phyloP scores from a whole-genome alignment of 2,329 filamentous ascomycete species.

The Fusarium chaquense region DNA sequence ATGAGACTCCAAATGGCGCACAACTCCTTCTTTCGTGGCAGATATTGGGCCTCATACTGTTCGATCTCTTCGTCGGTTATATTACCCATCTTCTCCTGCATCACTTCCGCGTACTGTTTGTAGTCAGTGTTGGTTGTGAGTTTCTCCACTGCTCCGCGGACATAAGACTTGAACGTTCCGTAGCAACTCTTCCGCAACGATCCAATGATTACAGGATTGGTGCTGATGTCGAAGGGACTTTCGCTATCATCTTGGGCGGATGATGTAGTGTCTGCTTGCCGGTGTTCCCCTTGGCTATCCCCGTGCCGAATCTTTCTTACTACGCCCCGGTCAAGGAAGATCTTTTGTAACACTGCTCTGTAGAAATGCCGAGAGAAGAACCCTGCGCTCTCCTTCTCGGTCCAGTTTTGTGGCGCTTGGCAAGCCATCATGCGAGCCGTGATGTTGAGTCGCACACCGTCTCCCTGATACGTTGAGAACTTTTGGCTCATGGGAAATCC shows the following conservation, averaged over 20 bases:
- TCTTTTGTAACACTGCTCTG: constrained; percentile 87
- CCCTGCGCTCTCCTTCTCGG: constrained; percentile 78
- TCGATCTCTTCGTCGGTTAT: constrained; percentile 82
- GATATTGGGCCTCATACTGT: constrained; percentile 75
- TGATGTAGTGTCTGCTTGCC: constrained; percentile 20
- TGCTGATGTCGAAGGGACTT: constrained; percentile 67
- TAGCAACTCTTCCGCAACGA: constrained; percentile 86
- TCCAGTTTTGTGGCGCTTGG: constrained; percentile 95
- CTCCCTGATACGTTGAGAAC: constrained; percentile 68
- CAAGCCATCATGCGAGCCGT: constrained; percentile 98
- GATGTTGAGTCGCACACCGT: constrained; percentile 88
- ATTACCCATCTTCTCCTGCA: constrained; percentile 72
- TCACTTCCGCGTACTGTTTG: constrained; percentile 68
- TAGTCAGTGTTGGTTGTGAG: constrained; percentile 70
- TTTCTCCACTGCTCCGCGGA: constrained; percentile 84
- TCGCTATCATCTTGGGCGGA: constrained; percentile 43
- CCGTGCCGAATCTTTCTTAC: constrained; percentile 70
- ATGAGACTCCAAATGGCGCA: constrained; percentile 93
- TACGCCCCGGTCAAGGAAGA: constrained; percentile 89
- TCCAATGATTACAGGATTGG: constrained; percentile 87
- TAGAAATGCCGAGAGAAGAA: constrained; percentile 97
- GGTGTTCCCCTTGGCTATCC: constrained; percentile 45
- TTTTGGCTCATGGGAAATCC: constrained; percentile 92
- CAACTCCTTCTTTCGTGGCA: constrained; percentile 79
- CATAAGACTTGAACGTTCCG: constrained; percentile 78